Base-by-base conservation (phyloP, 148 eudicot species). In the Agrostemma githago region DNA sequence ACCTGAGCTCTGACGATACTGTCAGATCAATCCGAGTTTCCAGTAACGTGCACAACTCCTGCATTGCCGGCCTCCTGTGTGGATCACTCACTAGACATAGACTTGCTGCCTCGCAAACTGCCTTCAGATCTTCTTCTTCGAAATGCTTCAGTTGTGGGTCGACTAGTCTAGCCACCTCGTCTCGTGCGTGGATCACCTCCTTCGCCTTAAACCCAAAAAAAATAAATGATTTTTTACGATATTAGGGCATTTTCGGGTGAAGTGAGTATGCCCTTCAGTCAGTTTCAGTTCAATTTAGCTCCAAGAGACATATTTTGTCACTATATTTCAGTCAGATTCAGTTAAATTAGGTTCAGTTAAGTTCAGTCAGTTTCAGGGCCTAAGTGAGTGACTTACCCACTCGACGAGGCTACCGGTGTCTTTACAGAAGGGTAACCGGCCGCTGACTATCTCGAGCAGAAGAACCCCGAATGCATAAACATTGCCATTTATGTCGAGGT, bases 121-220 rank as follows among this genome's bases (percentile, higher is more conserved):
- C 89, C 79, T 82, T 81, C 11, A 96, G 91, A 63, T 96, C 99
- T 20, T 89, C 88, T 5, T 71, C 17, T 66, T 76, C 88, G 66
- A 87, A 92, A 83, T 92, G 89, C 82, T 96, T 92, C 82, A 96
- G 62, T 63, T 88, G 87, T 26, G 92, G 89, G 83, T 96, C 97
- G 57, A 92, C 89, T 42, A 92, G 70, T 21, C 77, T 43, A n/a
- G 89, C 68, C 90, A 92, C 89, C 12, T n/a, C 79, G 57, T 92
- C 97, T 12, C 89, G 88, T 62, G 71, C 11, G 61, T 83, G 90
- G 70, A 96, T 89, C 76, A 80, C 90, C n/a, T 96, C 92, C 76
- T 80, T 88, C 6, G 97, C 97, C 99, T 95, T 84, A 78, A 80
- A 76, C 39, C 66, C 17, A 56, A 64, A 3, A 60, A 26, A 26